Percentiles rank a stretch among this genome's conserved stretches.
These are phyloP conservation scores for Ceratocystiopsis minuta DNA, from an alignment of 2,329 filamentous ascomycete genomes.

Conservation along the genomic window DNA sequence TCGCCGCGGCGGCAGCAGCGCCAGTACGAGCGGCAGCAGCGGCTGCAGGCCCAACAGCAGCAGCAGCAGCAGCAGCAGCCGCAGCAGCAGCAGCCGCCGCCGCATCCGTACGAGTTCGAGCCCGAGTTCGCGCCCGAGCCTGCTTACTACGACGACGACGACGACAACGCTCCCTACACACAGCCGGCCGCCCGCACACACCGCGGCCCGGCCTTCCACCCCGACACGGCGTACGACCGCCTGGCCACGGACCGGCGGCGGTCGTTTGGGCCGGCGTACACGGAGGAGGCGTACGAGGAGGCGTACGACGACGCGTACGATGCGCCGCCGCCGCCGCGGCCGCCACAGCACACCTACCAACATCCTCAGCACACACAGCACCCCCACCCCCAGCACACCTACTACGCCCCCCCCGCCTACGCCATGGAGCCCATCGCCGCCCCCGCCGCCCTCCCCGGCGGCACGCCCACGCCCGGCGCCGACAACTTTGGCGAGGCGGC, in stretches of 20 bases:
- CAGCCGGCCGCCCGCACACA: too few relatives aligned
- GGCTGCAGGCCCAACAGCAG: conserved; percentile 2
- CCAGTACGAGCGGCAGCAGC: conserved; percentile 1
- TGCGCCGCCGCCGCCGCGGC: too few relatives aligned
- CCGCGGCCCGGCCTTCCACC: conserved; percentile 13
- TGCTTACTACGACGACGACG: too few relatives aligned
- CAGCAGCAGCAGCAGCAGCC: conserved; percentile 6
- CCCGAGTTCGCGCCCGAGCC: too few relatives aligned
- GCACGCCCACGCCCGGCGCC: conserved; percentile 33
- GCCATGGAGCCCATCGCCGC: not conserved
- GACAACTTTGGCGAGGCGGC: conserved; percentile 49
- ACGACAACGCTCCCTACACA: too few relatives aligned
- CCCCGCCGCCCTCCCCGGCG: not conserved
- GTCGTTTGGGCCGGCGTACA: too few relatives aligned
- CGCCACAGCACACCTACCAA: too few relatives aligned
- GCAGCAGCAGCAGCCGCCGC: conserved; percentile 8
- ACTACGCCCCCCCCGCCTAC: not conserved
- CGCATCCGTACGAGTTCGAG: too few relatives aligned
- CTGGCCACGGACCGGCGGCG: conserved; percentile 15
- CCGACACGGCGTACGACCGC: conserved; percentile 20
- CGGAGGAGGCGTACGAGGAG: too few relatives aligned
- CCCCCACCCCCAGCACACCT: conserved; percentile 4
- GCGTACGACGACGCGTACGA: too few relatives aligned
- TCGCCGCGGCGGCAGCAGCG: conserved; percentile 3
- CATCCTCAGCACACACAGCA: conserved; percentile 2